Evolutionary conservation across 73 alveolate species (phyloP), one percentile per base, ranked within the genome.

Genomic region (Loxodes magnus): DNA sequence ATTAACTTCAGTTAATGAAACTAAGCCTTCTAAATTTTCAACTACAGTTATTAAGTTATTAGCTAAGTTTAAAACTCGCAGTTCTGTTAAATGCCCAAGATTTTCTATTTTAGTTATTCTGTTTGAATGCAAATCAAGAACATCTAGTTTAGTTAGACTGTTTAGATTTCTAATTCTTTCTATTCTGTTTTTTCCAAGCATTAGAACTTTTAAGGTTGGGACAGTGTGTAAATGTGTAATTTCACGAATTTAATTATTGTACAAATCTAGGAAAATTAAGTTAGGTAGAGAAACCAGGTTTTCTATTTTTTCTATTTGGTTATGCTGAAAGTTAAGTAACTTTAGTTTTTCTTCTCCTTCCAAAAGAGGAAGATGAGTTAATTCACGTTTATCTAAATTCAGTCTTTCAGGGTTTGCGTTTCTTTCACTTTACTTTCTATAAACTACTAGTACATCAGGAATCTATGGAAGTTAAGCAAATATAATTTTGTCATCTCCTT

Each of bases 321-420:
- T 87, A 62, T 75, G 83, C 78, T 88, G 82, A 27, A 75, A 64
- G 63, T 74, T 69, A 34, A 88, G 55, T 35, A 88, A 65, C 52
- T 84, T 72, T 23, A 88, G 74, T 44, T 65, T 83, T 53, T 88
- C 97, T 65, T 88, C 97, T 5, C 97, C 97, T 60, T 88, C 97
- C 14, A 88, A 67, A 30, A 88, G 57, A n/a, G 97, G 97, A 42
- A 88, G 71, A 41, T 88, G 97, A 0, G 92, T 65, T 30, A 88
- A 66, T 43, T 88, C 97, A 56, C 90, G 50, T 48, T 77, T 83
- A 60, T 88, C 90, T n/a, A 88, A 67, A 57, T 77, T 73, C 23
- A 88, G 77, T 59, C 85, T 64, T 35, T 88, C 97, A 53, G 75
- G 82, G 51, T 77, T 60, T 20, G 80, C 77, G 65, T 83, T 74